Conservation (phyloP, 768 basidiomycete genomes). For the Calocera cornea region DNA sequence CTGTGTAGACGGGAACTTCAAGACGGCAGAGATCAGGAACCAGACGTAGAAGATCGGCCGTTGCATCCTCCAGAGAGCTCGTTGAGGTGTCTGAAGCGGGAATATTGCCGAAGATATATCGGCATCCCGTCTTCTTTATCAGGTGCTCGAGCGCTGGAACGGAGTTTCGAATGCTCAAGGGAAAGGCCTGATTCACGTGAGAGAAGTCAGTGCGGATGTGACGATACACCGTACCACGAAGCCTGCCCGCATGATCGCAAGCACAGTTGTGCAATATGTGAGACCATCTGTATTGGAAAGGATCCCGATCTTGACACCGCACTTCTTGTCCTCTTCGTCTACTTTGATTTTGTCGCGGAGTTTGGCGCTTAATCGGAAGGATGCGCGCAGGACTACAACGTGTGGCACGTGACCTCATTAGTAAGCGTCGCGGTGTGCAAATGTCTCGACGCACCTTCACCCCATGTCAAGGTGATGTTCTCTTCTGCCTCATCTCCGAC, state of each 20-base stretch:
- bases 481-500: not conserved
- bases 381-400: not conserved
- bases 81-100: not conserved
- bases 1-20: not conserved
- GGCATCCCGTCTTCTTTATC: not conserved
- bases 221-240: not conserved
- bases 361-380: not conserved
- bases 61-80: not conserved
- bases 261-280: not conserved
- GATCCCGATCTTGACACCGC: not conserved
- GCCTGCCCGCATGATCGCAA: not conserved
- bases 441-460: not conserved
- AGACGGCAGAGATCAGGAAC: not conserved
- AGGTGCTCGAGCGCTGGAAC: not conserved
- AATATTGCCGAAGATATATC: not conserved
- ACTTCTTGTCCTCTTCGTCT: not conserved
- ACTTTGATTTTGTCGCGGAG: not conserved
- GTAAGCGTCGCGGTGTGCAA: not conserved
- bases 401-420: not conserved
- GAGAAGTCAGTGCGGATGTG: not conserved
- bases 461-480: not conserved
- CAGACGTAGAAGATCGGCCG: not conserved
- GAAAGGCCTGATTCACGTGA: not conserved
- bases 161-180: not conserved
- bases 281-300: not conserved